Conservation (phyloP, 169 alveolate species). For the Miamiensis avidus region DNA sequence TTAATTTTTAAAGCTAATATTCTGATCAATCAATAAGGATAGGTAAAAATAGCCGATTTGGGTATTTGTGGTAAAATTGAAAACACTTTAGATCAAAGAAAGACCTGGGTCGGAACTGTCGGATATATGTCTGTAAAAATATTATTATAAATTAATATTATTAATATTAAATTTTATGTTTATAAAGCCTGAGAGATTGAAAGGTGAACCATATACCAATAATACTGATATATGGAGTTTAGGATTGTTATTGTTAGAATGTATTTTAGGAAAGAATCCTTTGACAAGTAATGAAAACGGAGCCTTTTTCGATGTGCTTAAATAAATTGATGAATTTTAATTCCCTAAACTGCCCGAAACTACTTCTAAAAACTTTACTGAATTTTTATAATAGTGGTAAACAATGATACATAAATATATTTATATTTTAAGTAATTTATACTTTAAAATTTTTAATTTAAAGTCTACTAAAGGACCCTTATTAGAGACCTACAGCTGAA, state of each 20-base stretch:
- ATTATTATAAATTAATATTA: neutral
- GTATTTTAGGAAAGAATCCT: conserved; percentile 75
- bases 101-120: conserved; percentile 80
- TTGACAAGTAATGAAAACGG: neutral
- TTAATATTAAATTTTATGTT: neutral
- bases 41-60: conserved; percentile 77
- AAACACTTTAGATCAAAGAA: conserved; percentile 56
- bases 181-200: conserved; percentile 80
- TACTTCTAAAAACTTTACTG: neutral
- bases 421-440: no score
- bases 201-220: conserved; percentile 67
- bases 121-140: conserved; percentile 69
- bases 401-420: neutral
- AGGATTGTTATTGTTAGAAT: conserved; percentile 77
- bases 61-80: conserved; percentile 76
- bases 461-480: neutral
- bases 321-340: no score
- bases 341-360: neutral
- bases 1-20: conserved; percentile 40
- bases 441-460: no score
- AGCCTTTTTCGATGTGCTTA: neutral
- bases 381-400: neutral
- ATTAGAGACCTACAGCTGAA: neutral
- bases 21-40: conserved; percentile 73
- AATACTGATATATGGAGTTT: conserved; percentile 86